Evolutionary conservation across 805 yeast genomes (phyloP), one percentile per base, ranked within the genome.

Genomic region (Lipomyces oligophaga): DNA sequence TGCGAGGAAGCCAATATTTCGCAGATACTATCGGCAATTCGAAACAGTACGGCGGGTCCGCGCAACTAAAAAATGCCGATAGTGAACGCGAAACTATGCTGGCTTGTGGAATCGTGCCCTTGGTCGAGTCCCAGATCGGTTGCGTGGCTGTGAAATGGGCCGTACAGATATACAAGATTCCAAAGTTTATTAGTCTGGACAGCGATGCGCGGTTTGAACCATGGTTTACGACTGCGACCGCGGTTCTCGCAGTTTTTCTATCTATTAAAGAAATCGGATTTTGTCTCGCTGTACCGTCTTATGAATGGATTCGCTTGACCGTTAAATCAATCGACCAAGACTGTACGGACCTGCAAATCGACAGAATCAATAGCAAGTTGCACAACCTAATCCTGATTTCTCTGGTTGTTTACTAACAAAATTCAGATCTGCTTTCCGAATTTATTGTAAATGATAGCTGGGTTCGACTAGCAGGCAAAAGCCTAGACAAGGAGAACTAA

Each of bases 231-330:
- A 34, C 38, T 18, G 21, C 11, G 15, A 27, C 41, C 4, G 51
- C 51, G 30, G 50, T 34, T 10, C 49, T 49, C 24, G 38, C 40
- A 3, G 46, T 40, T 6, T 45, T 26, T 22, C 24, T 49, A 46
- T 45, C 47, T 10, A 26, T 41, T 18, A 4, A 5, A 19, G 41
- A 10, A 4, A 20, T 16, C 32, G 40, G 45, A 16, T 46, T 36
- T 20, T 21, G 21, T 19, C 21, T 39, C 11, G 32, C 34, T 21
- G 16, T 19, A 13, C 5, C 21, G 26, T 18, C 19, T 11, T 33
- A 18, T 16, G 27, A 34, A 34, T 16, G 27, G 19, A 15, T 11
- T 8, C 38, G 38, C 10, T 26, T 35, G 13, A 18, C 26, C 8
- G 11, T n/a, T n/a, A n/a, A n/a, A n/a, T n/a, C n/a, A n/a, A n/a